Conservation (phyloP, 2,329 filamentous ascomycete genomes). For the Canariomyces notabilis region DNA sequence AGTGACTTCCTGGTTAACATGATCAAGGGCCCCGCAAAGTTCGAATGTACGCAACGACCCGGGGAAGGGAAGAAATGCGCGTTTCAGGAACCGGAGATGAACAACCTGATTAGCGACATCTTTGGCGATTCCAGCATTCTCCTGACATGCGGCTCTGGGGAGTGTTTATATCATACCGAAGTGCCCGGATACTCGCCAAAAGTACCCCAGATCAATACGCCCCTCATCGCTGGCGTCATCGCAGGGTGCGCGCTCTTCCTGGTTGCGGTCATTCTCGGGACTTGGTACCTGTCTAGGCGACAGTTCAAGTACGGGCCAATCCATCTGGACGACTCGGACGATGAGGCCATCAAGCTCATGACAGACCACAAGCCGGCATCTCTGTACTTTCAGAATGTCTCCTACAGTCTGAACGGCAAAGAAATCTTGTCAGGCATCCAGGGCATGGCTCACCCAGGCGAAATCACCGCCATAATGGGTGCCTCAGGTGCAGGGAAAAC, state of each 20-base stretch:
- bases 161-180: constrained; percentile 89
- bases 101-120: constrained; percentile 78
- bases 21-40: constrained; percentile 84
- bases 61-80: constrained; percentile 63
- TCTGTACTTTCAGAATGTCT: constrained; percentile 81
- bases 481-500: constrained; percentile 97
- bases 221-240: constrained; percentile 90
- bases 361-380: constrained; percentile 86
- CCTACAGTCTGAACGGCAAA: constrained; percentile 82
- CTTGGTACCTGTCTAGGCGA: constrained; percentile 85
- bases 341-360: constrained; percentile 81
- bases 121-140: constrained; percentile 91
- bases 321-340: constrained; percentile 81
- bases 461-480: constrained; percentile 96
- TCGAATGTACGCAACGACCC: constrained; percentile 65
- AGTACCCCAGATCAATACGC: constrained; percentile 93
- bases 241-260: constrained; percentile 80
- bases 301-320: constrained; percentile 67
- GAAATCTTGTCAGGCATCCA: constrained; percentile 75
- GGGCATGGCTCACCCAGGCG: constrained; percentile 88
- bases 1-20: constrained; percentile 77
- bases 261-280: constrained; percentile 73
- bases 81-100: constrained; percentile 90
- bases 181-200: constrained; percentile 86
- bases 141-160: constrained; percentile 75